Evolutionary conservation across 805 yeast genomes (phyloP).

Genomic region (Wickerhamiella kazuoi): DNA sequence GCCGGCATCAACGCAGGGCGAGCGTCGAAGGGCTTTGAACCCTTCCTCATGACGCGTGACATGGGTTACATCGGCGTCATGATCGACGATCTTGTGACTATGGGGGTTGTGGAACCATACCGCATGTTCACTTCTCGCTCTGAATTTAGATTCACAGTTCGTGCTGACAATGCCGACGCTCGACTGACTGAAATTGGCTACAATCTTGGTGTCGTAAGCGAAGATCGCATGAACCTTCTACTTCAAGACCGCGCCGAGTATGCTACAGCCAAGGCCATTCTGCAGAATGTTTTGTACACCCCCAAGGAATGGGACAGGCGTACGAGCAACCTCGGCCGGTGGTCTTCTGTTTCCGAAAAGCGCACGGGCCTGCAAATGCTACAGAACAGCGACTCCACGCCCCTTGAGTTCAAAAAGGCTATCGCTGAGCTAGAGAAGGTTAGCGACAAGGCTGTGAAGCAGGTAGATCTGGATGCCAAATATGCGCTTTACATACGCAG

Average conservation of each 20-base stretch:
- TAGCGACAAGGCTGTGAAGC: slow-evolving; percentile 34
- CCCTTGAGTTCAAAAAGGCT: slow-evolving; percentile 26
- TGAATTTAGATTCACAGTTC: slow-evolving; percentile 74
- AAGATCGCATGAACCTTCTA: slow-evolving; percentile 37
- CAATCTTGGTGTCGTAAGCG: slow-evolving; percentile 46
- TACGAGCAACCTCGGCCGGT: slow-evolving; percentile 21
- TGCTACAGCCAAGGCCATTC: slow-evolving; percentile 27
- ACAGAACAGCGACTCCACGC: slow-evolving; percentile 47
- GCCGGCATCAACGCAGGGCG: slow-evolving; percentile 95
- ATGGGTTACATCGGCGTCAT: slow-evolving; percentile 87
- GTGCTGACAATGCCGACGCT: slow-evolving; percentile 88
- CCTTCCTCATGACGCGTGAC: slow-evolving; percentile 45
- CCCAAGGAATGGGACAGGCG: slow-evolving; percentile 45
- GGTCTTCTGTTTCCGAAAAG: slow-evolving; percentile 36
- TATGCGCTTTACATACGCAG: slow-evolving; percentile 65
- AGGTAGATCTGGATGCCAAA: slow-evolving; percentile 61
- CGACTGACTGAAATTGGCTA: slow-evolving; percentile 60
- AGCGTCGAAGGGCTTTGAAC: slow-evolving; percentile 23
- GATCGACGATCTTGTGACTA: slow-evolving; percentile 83
- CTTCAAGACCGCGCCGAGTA: slow-evolving; percentile 28
- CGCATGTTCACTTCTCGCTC: slow-evolving; percentile 95
- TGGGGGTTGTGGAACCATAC: slow-evolving; percentile 94
- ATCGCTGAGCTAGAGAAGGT: slow-evolving; percentile 24
- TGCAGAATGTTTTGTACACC: slow-evolving; percentile 31
- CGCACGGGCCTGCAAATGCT: slow-evolving; percentile 17